Percentiles rank a stretch among this genome's conserved stretches.
Conservation (phyloP, 768 basidiomycete species). For the Neoboletus magnificus region DNA sequence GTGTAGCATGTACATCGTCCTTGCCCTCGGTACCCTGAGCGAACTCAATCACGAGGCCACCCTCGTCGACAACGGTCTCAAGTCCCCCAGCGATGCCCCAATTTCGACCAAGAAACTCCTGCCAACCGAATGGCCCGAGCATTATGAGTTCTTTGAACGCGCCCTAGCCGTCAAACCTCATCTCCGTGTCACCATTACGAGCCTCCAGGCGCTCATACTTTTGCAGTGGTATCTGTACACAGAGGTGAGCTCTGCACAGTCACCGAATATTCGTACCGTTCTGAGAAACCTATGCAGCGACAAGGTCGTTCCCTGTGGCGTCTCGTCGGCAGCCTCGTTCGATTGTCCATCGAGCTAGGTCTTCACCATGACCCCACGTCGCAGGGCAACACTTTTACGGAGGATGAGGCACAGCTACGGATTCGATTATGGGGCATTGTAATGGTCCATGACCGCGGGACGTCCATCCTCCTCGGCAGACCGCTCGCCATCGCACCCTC, state of each 20-base stretch:
- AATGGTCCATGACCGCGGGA: constrained; percentile 83
- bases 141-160: constrained; percentile 81
- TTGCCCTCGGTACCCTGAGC: constrained; percentile 79
- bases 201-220: constrained; percentile 78
- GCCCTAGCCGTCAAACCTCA: constrained; percentile 79
- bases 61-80: constrained; percentile 44
- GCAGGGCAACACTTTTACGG: constrained; percentile 59
- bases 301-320: constrained; percentile 91
- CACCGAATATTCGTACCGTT: background rate
- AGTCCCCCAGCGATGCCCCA: constrained; percentile 32
- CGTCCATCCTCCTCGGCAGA: constrained; percentile 81
- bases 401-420: constrained; percentile 74
- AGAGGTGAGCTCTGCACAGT: constrained; percentile 49
- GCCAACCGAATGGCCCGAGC: constrained; percentile 64
- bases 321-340: constrained; percentile 79
- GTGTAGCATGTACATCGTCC: constrained; percentile 71
- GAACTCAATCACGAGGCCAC: constrained; percentile 74
- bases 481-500: constrained; percentile 79
- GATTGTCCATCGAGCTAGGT: constrained; percentile 78
- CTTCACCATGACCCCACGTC: constrained; percentile 81
- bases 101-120: constrained; percentile 57
- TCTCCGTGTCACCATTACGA: constrained; percentile 75
- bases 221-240: constrained; percentile 89
- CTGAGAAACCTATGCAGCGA: constrained; percentile 45
- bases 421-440: constrained; percentile 85